Evolutionary conservation across 371 early-diverging fungal species (phyloP).

Genomic region (Rhizopus stolonifer): DNA sequence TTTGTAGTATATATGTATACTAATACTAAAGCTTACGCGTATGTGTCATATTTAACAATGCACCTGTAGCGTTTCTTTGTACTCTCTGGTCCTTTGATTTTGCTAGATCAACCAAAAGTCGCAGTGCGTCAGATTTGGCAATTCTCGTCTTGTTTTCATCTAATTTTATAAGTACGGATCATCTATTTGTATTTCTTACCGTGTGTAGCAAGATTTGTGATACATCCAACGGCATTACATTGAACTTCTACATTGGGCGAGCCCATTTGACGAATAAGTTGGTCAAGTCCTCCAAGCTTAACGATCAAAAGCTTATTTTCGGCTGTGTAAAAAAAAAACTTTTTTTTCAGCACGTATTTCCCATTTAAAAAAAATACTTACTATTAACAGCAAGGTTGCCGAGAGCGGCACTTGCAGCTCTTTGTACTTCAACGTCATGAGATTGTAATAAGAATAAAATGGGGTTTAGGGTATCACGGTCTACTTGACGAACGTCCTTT

Average conservation of each 20-base stretch:
- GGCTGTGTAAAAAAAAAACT: slow-evolving; percentile 37
- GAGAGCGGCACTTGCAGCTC: slow-evolving; percentile 86
- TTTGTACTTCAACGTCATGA: slow-evolving; percentile 87
- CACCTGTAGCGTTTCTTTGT: slow-evolving; percentile 91
- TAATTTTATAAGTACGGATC: slow-evolving; percentile 18
- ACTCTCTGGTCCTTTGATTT: slow-evolving; percentile 86
- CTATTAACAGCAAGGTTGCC: slow-evolving; percentile 88
- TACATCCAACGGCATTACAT: slow-evolving; percentile 94
- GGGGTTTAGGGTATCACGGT: slow-evolving; percentile 79
- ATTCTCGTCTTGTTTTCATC: slow-evolving; percentile 90
- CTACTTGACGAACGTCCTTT: slow-evolving; percentile 82
- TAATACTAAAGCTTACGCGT: slow-evolving; percentile 46
- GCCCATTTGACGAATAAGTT: slow-evolving; percentile 85
- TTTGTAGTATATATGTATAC: slow-evolving; percentile 3
- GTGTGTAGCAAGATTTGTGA: slow-evolving; percentile 90
- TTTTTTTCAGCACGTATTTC: not conserved
- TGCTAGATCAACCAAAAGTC: slow-evolving; percentile 76
- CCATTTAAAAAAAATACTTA: slow-evolving; percentile 38
- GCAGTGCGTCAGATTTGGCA: slow-evolving; percentile 82
- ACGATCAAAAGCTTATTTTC: slow-evolving; percentile 88
- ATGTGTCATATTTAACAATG: slow-evolving; percentile 94
- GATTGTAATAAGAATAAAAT: slow-evolving; percentile 82
- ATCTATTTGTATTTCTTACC: slow-evolving; percentile 40
- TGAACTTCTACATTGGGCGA: slow-evolving; percentile 88
- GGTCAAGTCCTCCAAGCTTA: slow-evolving; percentile 83